Evolutionary conservation across 2,329 filamentous ascomycete genomes (phyloP).

Genomic region (Botryotinia convoluta): DNA sequence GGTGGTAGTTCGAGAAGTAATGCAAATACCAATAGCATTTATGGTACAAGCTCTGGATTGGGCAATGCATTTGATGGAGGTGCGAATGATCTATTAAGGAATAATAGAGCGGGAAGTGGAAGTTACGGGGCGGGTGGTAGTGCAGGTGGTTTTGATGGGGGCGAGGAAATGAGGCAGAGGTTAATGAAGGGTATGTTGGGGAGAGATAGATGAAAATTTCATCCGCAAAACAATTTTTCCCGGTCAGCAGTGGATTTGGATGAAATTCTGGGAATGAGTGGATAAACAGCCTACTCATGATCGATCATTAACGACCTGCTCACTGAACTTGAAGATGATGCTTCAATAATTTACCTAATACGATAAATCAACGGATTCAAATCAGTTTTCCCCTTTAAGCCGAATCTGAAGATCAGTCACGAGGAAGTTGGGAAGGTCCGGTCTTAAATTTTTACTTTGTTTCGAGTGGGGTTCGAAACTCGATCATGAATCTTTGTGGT

Average conservation of each 20-base stretch:
- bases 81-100: constrained; percentile 26
- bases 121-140: constrained; percentile 19
- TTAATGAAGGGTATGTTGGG: constrained; percentile 18
- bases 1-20: constrained; percentile 20
- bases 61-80: constrained; percentile 23
- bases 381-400: not conserved
- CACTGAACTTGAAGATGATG: not conserved
- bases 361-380: not conserved
- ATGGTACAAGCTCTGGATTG: constrained; percentile 27
- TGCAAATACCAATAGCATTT: constrained; percentile 19
- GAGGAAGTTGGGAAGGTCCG: not conserved
- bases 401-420: not conserved
- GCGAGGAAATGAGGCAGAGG: constrained; percentile 12
- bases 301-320: not conserved
- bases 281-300: not conserved
- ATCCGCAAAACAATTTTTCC: not conserved
- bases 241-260: not conserved
- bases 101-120: constrained; percentile 29
- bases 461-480: not conserved
- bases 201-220: constrained; percentile 1
- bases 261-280: not conserved
- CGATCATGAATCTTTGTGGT: not conserved
- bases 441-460: not conserved
- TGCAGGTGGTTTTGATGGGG: not conserved
- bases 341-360: not conserved